Base-by-base conservation (phyloP, 345 rosid species). In the Rubroshorea leprosula region DNA sequence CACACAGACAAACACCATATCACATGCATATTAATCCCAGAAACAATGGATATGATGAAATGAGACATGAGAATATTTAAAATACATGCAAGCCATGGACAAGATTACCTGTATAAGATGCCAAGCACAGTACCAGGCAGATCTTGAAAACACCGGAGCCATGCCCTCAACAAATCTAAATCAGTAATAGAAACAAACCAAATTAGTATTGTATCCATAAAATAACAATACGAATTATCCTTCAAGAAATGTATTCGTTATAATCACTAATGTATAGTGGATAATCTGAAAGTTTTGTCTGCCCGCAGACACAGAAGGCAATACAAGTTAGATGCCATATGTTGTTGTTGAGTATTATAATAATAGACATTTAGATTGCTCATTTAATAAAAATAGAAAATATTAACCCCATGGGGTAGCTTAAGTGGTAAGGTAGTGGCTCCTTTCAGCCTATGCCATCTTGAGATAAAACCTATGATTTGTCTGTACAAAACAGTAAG, bases 41-140 rank as follows among this genome's bases (percentile, higher is more conserved):
- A 10, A n/a, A 35, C 12, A 35, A 3, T 35, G 41, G 41, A 35
- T 35, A 1, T 1, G 12, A 35, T 8, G 41, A 35, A 35, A 35
- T 15, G 1, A 15, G 47, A 44, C 47, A 44, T 13, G 47, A 44
- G 17, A 10, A 44, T 5, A 44, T 44, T 4, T 44, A 44, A n/a
- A 35, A 8, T 35, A 35, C 41, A 35, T 3, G 41, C 5, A 10
- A 35, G 12, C 7, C 12, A 13, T 35, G 41, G 41, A 1, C 3
- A 25, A 52, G 16, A 19, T 63, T 77, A 93, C 99, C 92, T 93
- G 99, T 75, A 93, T 89, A 23, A 93, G 94, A 79, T 93, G 91
- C 99, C 99, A 93, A 63, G 99, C 81, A 74, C 99, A 93, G 69
- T 80, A 83, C 99, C 99, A 93, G 55, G 99, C 97, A 70, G 94